phyloP scores from a whole-genome alignment of 768 basidiomycete species.

The Trametes sanguinea region DNA sequence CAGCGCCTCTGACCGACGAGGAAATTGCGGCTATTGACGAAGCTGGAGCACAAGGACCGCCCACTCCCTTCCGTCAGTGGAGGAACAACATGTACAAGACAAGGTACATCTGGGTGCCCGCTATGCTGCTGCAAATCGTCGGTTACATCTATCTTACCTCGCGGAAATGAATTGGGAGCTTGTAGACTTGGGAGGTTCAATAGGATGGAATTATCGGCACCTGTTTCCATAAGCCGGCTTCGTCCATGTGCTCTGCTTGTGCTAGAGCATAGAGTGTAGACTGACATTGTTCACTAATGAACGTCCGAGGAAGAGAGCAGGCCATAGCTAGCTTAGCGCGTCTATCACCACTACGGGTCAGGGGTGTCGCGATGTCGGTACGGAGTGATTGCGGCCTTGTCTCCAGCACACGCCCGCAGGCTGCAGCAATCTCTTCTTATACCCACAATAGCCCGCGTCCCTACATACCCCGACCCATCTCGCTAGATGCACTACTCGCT shows the following conservation, averaged over 20 bases:
- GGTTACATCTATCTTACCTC: slow-evolving; percentile 1
- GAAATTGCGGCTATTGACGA: slow-evolving; percentile 66
- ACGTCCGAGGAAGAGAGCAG: background rate
- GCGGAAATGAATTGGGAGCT: background rate
- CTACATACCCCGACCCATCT: background rate
- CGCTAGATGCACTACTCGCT: background rate
- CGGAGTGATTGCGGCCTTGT: background rate
- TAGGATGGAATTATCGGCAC: background rate
- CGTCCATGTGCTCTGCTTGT: no score
- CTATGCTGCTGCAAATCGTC: background rate
- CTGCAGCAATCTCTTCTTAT: background rate
- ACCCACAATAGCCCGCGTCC: background rate
- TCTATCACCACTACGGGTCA: background rate
- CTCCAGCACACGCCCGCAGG: background rate
- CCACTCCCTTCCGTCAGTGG: slow-evolving; percentile 21
- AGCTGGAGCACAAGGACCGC: slow-evolving; percentile 57
- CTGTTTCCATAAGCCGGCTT: background rate
- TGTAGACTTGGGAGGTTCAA: background rate
- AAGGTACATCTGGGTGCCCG: slow-evolving; percentile 2
- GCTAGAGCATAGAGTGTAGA: no score
- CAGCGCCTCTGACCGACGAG: slow-evolving; percentile 54
- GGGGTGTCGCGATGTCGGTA: no score
- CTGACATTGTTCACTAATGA: no score
- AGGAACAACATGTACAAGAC: slow-evolving; percentile 5
- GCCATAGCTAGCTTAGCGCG: slow-evolving; percentile 5